These are phyloP conservation scores for Boletus tomentosulus DNA, from an alignment of 768 basidiomycete genomes.

Conservation along the genomic window DNA sequence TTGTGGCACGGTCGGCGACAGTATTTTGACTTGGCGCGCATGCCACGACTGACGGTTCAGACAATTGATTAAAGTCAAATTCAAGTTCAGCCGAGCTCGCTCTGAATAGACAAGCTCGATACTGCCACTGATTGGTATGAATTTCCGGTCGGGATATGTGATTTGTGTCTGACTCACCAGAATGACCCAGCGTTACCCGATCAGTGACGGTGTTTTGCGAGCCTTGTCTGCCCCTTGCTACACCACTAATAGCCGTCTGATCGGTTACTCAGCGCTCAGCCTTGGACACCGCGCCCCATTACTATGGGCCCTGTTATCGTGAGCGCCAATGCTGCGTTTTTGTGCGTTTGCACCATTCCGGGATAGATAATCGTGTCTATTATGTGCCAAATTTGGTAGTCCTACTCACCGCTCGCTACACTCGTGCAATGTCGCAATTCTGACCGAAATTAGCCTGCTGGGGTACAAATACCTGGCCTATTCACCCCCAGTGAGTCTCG, in stretches of 20 bases:
- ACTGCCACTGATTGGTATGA: neutral
- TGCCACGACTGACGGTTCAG: too few species aligned
- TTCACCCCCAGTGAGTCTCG: neutral
- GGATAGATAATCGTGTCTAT: neutral
- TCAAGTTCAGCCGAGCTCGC: too few species aligned
- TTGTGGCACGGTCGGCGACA: too few species aligned
- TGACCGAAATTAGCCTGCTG: neutral
- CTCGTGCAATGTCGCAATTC: neutral
- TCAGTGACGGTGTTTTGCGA: neutral
- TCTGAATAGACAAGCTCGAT: neutral
- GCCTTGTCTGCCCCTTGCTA: too few species aligned
- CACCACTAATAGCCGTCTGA: neutral
- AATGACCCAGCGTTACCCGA: too few species aligned
- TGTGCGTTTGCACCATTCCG: neutral
- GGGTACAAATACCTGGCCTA: neutral
- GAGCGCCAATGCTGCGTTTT: neutral
- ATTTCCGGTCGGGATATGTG: neutral
- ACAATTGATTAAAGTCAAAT: too few species aligned
- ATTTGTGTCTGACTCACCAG: neutral
- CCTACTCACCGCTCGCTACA: neutral
- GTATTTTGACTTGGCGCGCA: too few species aligned
- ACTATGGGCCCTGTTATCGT: neutral
- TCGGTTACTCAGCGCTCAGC: neutral
- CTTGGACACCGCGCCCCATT: neutral
- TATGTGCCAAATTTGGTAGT: neutral